Conservation (phyloP, 306 rosid genomes). For the Quillaja saponaria region DNA sequence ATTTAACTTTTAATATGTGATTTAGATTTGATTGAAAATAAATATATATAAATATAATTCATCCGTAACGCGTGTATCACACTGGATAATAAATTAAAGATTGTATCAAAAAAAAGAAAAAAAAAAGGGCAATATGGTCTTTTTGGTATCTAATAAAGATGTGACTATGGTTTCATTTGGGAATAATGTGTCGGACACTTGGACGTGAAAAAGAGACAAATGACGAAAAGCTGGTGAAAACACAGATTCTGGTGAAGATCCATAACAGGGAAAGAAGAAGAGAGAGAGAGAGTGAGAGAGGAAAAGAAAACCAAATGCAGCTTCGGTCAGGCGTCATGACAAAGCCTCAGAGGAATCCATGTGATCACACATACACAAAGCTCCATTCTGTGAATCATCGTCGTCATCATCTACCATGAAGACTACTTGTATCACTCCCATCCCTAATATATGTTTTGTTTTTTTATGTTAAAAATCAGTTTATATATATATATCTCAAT, state of each 20-base stretch:
- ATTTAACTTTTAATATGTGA: too few relatives aligned
- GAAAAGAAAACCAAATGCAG: constrained; percentile 26
- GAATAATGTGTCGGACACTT: constrained; percentile 54
- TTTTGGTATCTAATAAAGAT: too few relatives aligned
- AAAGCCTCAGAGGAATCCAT: constrained; percentile 74
- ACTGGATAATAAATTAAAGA: too few relatives aligned
- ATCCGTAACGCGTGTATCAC: too few relatives aligned
- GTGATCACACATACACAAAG: constrained; percentile 55
- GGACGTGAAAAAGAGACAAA: constrained; percentile 49
- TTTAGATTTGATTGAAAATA: too few relatives aligned
- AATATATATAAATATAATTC: too few relatives aligned
- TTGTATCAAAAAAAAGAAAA: too few relatives aligned
- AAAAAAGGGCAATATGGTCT: too few relatives aligned
- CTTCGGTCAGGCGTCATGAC: constrained; percentile 47
- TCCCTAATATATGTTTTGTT: constrained; percentile 32
- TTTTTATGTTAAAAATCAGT: too few relatives aligned
- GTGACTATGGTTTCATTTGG: constrained; percentile 50
- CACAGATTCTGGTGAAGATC: constrained; percentile 58
- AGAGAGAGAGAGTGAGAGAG: neutral
- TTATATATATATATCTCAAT: too few relatives aligned
- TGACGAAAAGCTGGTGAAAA: constrained; percentile 54
- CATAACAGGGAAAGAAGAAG: constrained; percentile 17
- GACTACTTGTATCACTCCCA: constrained; percentile 22
- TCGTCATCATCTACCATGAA: constrained; percentile 46
- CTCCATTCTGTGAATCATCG: too few relatives aligned